Evolutionary conservation across 345 rosid species (phyloP).

Genomic region (Hibiscus tridactylites): DNA sequence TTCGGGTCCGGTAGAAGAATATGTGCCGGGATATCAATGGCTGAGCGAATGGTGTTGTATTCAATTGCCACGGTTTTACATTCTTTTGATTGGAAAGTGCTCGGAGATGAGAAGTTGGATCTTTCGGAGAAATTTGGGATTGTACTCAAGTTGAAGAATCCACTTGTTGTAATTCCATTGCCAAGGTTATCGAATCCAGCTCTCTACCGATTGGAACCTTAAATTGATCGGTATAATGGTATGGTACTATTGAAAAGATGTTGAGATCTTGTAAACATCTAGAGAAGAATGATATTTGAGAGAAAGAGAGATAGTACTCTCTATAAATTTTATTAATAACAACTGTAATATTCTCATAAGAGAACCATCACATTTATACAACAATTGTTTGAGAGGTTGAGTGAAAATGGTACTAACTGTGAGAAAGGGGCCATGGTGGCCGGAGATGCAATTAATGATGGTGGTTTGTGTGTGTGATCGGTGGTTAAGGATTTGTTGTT

Average conservation of each 20-base stretch:
- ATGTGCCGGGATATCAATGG: conserved; percentile 59
- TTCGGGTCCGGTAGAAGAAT: conserved; percentile 83
- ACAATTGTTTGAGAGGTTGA: too few species aligned
- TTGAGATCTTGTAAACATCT: too few species aligned
- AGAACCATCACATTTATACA: too few species aligned
- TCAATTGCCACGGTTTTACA: conserved; percentile 49
- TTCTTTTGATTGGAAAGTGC: conserved; percentile 62
- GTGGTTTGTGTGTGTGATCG: too few species aligned
- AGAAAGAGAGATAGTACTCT: too few species aligned
- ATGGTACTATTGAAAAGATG: background rate
- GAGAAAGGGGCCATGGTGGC: too few species aligned
- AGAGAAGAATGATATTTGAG: too few species aligned
- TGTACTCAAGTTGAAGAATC: conserved; percentile 48
- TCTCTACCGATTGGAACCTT: conserved; percentile 18
- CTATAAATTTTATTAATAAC: too few species aligned
- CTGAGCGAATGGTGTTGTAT: conserved; percentile 61
- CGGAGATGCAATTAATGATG: too few species aligned
- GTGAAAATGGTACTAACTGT: too few species aligned
- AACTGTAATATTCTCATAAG: too few species aligned
- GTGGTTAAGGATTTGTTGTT: too few species aligned
- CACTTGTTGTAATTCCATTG: conserved; percentile 42
- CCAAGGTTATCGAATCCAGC: conserved; percentile 41
- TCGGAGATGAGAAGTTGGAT: conserved; percentile 19
- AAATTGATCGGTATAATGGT: background rate
- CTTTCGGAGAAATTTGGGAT: conserved; percentile 64